phyloP scores from a whole-genome alignment of 352 stramenopile species.

The Phytophthora pini region DNA sequence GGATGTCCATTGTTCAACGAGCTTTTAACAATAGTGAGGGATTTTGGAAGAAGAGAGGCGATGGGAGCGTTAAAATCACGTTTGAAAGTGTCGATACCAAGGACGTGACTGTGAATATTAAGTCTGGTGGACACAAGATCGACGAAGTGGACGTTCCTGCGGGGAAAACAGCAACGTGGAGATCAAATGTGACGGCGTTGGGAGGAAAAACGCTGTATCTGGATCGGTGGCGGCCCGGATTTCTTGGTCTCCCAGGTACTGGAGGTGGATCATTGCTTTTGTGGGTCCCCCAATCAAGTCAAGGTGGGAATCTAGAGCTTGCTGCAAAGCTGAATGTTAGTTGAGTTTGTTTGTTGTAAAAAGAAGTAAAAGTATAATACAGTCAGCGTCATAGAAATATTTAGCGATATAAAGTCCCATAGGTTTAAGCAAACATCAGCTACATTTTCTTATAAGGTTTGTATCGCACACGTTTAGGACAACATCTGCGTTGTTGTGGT shows the following conservation, averaged over 20 bases:
- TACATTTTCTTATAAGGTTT: too few relatives aligned
- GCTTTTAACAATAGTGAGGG: slow-evolving; percentile 51
- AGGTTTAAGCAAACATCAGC: too few relatives aligned
- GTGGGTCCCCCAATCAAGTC: slow-evolving; percentile 38
- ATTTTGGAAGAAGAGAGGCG: slow-evolving; percentile 37
- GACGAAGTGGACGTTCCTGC: slow-evolving; percentile 37
- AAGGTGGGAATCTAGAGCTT: slow-evolving; percentile 30
- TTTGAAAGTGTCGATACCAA: slow-evolving; percentile 45
- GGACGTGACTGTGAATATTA: slow-evolving; percentile 48
- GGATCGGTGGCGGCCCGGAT: slow-evolving; percentile 46
- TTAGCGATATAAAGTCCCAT: neutral
- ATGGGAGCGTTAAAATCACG: slow-evolving; percentile 38
- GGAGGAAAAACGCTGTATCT: slow-evolving; percentile 50
- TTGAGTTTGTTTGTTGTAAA: slow-evolving; percentile 3
- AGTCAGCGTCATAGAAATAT: neutral
- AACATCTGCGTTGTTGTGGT: too few relatives aligned
- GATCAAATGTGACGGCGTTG: slow-evolving; percentile 28
- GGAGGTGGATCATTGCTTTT: slow-evolving; percentile 42
- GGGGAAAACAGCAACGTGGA: slow-evolving; percentile 35
- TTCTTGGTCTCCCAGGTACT: slow-evolving; percentile 38
- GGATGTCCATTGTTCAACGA: slow-evolving; percentile 38
- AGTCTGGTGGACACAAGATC: slow-evolving; percentile 40
- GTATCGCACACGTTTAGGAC: too few relatives aligned
- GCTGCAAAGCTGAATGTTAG: slow-evolving; percentile 30
- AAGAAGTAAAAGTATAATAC: neutral